Conservation (phyloP, 768 basidiomycete species). For the Trametes meyenii region DNA sequence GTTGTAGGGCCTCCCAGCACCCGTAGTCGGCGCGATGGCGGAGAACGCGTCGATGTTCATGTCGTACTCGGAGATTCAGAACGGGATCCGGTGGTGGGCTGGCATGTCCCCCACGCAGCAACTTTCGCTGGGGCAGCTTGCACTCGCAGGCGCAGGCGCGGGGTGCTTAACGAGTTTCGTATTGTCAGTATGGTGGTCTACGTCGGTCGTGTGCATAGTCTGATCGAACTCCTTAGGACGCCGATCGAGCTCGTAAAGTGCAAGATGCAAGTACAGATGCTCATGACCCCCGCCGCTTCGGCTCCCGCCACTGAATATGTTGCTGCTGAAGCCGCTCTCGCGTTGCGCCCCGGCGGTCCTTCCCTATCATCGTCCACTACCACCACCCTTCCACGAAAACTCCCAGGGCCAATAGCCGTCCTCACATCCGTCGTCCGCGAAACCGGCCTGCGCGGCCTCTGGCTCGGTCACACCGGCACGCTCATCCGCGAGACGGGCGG, state of each 20-base stretch:
- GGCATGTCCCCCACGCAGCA: constrained; percentile 40
- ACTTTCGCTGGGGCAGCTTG: constrained; percentile 68
- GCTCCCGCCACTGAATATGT: constrained; percentile 19
- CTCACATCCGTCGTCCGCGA: constrained; percentile 62
- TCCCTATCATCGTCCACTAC: not conserved
- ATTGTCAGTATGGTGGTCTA: constrained; percentile 53
- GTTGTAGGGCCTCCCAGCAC: constrained; percentile 79
- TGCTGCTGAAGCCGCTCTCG: not conserved
- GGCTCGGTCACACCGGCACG: constrained; percentile 95
- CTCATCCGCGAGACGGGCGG: constrained; percentile 93
- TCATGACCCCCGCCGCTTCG: constrained; percentile 42
- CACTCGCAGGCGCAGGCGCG: constrained; percentile 83
- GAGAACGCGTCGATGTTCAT: constrained; percentile 91
- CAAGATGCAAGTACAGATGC: constrained; percentile 97
- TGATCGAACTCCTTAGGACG: constrained; percentile 52
- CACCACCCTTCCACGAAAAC: constrained; percentile 32
- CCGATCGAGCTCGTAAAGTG: constrained; percentile 96
- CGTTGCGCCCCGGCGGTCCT: constrained; percentile 2
- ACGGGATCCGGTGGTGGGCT: constrained; percentile 50
- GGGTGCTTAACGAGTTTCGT: constrained; percentile 87
- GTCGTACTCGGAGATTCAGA: constrained; percentile 78
- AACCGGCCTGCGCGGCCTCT: constrained; percentile 83
- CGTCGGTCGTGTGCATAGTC: not conserved
- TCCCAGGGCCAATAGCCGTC: constrained; percentile 78
- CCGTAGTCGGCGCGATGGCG: constrained; percentile 87